phyloP scores from a whole-genome alignment of 2,329 filamentous ascomycete species.

The Exserohilum turcica region DNA sequence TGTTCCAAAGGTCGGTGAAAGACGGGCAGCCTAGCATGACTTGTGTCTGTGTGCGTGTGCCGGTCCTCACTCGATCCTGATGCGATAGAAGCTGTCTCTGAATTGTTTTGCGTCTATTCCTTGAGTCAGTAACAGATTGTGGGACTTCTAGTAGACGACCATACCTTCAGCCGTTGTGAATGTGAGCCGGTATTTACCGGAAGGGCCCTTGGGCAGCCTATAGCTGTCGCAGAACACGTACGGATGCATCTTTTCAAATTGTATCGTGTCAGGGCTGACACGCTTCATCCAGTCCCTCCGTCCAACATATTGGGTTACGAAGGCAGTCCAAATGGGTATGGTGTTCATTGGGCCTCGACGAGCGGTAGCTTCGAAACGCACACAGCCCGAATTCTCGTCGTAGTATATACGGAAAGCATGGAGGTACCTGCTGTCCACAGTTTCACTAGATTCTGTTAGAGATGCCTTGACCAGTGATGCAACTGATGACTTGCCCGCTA shows the following conservation, averaged over 20 bases:
- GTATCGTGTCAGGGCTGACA: conserved; percentile 50
- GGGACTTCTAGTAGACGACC: not conserved
- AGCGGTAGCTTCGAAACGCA: conserved; percentile 63
- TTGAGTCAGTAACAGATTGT: not conserved
- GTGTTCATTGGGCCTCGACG: conserved; percentile 58
- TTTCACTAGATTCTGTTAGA: conserved; percentile 50
- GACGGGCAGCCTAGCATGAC: not conserved
- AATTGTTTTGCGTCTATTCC: conserved; percentile 36
- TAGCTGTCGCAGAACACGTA: conserved; percentile 61
- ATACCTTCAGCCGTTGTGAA: conserved; percentile 43
- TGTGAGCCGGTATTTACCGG: conserved; percentile 41
- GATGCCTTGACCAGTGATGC: not conserved
- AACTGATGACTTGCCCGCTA: conserved; percentile 51
- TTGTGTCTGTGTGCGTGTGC: not conserved
- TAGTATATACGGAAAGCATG: conserved; percentile 62
- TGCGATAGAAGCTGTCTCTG: conserved; percentile 41
- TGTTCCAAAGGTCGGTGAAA: not conserved
- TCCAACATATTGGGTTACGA: conserved; percentile 51
- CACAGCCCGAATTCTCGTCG: conserved; percentile 57
- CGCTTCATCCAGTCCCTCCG: conserved; percentile 56
- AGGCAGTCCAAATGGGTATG: conserved; percentile 64
- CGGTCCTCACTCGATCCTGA: conserved; percentile 16
- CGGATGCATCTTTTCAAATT: conserved; percentile 58
- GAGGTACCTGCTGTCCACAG: conserved; percentile 57
- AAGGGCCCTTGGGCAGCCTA: conserved; percentile 35